phyloP scores from a whole-genome alignment of 1,284 basidiomycete genomes.

The Sanguinoderma infundibulare region DNA sequence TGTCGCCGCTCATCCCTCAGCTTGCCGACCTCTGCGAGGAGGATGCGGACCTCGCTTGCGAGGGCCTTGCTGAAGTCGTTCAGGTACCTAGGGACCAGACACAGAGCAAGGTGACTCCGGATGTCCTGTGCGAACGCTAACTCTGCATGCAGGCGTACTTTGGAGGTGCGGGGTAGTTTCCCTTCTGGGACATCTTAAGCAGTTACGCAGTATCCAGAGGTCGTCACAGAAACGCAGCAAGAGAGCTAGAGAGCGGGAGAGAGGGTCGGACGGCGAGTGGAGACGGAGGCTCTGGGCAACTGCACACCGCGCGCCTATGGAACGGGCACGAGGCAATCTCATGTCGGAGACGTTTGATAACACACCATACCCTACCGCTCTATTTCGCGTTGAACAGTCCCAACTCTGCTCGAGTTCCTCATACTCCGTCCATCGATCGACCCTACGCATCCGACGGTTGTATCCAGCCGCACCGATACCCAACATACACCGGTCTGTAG shows the following conservation, averaged over 20 bases:
- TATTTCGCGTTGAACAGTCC: too few relatives aligned
- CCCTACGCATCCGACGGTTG: too few relatives aligned
- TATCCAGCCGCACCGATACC: too few relatives aligned
- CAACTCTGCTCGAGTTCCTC: too few relatives aligned
- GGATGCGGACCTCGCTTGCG: slow-evolving; percentile 41
- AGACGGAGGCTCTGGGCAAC: slow-evolving; percentile 2
- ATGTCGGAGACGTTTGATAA: too few relatives aligned
- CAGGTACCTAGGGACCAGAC: slow-evolving; percentile 44
- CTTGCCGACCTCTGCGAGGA: slow-evolving; percentile 73
- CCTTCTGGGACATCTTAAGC: slow-evolving; percentile 25
- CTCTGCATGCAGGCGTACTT: slow-evolving; percentile 22
- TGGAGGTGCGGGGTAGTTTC: slow-evolving; percentile 26
- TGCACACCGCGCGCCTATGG: neutral
- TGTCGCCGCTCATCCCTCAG: slow-evolving; percentile 72
- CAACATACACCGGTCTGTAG: neutral
- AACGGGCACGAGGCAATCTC: too few relatives aligned
- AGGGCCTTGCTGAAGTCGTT: slow-evolving; percentile 59
- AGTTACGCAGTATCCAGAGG: neutral
- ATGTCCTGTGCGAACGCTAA: slow-evolving; percentile 6
- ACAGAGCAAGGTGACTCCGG: slow-evolving; percentile 11
- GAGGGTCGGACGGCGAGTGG: neutral
- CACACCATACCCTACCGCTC: too few relatives aligned
- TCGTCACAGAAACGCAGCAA: neutral
- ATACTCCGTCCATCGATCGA: too few relatives aligned
- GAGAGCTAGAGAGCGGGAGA: neutral